Conservation (phyloP, 2,329 filamentous ascomycete genomes). For the Claviceps digitariae region DNA sequence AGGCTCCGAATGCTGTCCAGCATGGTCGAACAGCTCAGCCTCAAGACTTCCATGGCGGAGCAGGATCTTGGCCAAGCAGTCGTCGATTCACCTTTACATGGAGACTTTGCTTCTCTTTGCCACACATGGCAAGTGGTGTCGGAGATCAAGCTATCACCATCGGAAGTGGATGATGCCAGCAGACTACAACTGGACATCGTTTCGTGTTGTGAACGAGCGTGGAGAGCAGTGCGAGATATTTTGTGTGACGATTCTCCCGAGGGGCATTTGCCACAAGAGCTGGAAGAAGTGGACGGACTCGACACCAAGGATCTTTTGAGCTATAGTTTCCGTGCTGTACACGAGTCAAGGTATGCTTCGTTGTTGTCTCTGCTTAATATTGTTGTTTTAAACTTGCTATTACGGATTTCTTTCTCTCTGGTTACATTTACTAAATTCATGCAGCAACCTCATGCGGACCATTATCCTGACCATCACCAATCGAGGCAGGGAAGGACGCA, state of each 20-base stretch:
- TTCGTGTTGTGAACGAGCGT: constrained; percentile 52
- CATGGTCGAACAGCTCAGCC: constrained; percentile 48
- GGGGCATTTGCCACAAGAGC: constrained; percentile 65
- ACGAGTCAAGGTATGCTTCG: constrained; percentile 64
- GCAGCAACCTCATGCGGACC: constrained; percentile 56
- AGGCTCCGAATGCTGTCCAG: constrained; percentile 38
- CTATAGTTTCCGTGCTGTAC: constrained; percentile 89
- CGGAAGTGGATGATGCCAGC: constrained; percentile 22
- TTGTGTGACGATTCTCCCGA: constrained; percentile 93
- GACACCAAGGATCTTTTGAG: constrained; percentile 83
- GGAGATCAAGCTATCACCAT: constrained; percentile 24
- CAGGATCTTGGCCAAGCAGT: constrained; percentile 53
- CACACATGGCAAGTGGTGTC: constrained; percentile 40
- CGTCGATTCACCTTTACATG: constrained; percentile 52
- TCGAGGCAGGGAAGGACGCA: constrained; percentile 25
- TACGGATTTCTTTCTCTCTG: not conserved
- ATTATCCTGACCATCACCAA: constrained; percentile 43
- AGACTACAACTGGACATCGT: constrained; percentile 43
- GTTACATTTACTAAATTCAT: not conserved
- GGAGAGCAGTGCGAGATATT: constrained; percentile 60
- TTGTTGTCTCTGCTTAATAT: not conserved
- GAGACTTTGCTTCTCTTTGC: constrained; percentile 52
- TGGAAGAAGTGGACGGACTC: constrained; percentile 57
- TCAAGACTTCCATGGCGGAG: constrained; percentile 49
- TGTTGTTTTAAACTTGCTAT: not conserved